A percentile compares a stretch with the other conserved stretches of the same genome.
Conservation (phyloP, 2,329 filamentous ascomycete genomes). For the Xylogone sp. region DNA sequence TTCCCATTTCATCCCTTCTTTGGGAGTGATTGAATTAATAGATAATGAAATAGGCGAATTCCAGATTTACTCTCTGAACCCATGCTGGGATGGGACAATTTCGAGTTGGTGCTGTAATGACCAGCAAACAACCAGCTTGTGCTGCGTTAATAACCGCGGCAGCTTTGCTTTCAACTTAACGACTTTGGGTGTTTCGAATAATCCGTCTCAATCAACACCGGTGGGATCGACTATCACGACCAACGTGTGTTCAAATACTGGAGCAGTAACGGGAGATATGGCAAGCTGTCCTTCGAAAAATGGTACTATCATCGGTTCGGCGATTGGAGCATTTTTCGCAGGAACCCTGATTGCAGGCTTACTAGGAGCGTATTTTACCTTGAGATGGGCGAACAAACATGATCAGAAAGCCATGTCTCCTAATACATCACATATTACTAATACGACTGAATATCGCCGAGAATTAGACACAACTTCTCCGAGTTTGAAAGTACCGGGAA, state of each 20-base stretch:
- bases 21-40: not conserved
- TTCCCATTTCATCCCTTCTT: not conserved
- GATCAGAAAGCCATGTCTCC: not conserved
- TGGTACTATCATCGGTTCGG: not conserved
- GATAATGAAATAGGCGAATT: not conserved
- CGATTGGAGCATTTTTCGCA: not conserved
- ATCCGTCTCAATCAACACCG: too few species aligned
- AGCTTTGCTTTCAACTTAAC: not conserved
- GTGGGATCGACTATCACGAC: too few species aligned
- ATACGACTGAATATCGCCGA: not conserved
- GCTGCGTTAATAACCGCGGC: not conserved
- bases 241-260: too few species aligned
- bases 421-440: not conserved
- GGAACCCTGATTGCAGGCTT: not conserved
- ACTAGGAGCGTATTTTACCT: not conserved
- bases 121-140: not conserved
- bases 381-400: not conserved
- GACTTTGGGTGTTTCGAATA: not conserved
- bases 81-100: not conserved
- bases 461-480: not conserved
- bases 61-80: not conserved
- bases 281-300: not conserved
- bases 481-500: not conserved
- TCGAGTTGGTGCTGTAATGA: not conserved
- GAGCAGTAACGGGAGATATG: not conserved